Evolutionary conservation across 108 stramenopile genomes (phyloP), one percentile per base, ranked within the genome.

Genomic region (Conticribra guillardii): DNA sequence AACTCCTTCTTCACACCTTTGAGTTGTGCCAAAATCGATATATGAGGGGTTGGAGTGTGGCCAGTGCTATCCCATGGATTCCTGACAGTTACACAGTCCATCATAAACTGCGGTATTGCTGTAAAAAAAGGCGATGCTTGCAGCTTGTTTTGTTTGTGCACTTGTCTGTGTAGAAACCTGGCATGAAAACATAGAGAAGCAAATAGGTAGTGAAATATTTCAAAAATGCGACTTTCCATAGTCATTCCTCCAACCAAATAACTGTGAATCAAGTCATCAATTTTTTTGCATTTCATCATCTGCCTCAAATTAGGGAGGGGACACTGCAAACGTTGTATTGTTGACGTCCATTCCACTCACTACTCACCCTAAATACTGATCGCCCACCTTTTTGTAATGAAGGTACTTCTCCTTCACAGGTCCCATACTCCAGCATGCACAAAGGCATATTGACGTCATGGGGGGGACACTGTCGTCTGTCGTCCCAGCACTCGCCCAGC

Each of bases 381-480:
- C 69, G 18, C 59, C 69, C 28, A 59, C 69, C 16, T 70, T 70
- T 60, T 58, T 48, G 26, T 32, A 49, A n/a, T 50, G 32, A 4
- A 70, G 58, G 28, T 70, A 70, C 29, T 28, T 37, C 45, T 70
- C 69, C 32, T 70, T 70, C 22, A 70, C 59, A 14, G 22, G 15
- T 1, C 69, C 69, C 44, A 70, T 28, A 32, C 32, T 52, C 69
- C 69, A 70, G 27, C 22, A 29, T n/a, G 48, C 48, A 48, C 58
- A 45, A 3, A 60, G 14, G 41, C 69, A 70, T 2, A 70, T 45
- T n/a, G 69, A 59, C 4, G 60, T 46, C 27, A 70, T 70, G 19
- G 69, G 69, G 14, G 69, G 59, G 41, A 26, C 33, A n/a, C n/a
- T n/a, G n/a, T n/a, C n/a, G 4, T 60, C 69, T 4, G 69, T 70